Base-by-base conservation (phyloP, 192 early-diverging fungal genomes). In the Umbelopsis ramanniana region DNA sequence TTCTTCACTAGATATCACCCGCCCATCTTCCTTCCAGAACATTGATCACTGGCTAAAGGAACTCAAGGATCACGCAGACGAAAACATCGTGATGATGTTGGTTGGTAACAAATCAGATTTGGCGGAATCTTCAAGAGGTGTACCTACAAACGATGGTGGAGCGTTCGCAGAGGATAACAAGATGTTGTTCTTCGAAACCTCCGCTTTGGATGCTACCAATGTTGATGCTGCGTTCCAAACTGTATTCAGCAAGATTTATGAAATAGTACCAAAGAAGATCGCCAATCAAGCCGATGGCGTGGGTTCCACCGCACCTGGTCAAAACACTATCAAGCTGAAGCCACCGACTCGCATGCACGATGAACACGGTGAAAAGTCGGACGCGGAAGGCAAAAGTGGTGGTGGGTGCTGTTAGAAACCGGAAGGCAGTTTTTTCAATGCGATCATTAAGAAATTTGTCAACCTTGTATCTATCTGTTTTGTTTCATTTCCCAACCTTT, bases 41-140 rank as follows among this genome's bases (percentile, higher is more conserved):
- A 94, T 96, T 68, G 94, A 94, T 71, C 88, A 94, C 67, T 98
- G 96, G 96, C 90, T 97, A 33, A 95, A 95, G 77, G 96, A 98
- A 82, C 90, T 98, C n/a, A 93, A 95, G 76, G 92, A 95, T 71
- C 96, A 98, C 80, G 93, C 94, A 12, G 95, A 94, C 82, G 91
- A 93, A 19, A 93, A 94, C 85, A 95, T 97, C 77, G 92, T 97
- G 66, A 93, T 98, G 83, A 93, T 93, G 55, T 82, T 98, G 46
- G 96, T 96, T 24, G 96, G 96, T 47, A 98, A 98, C 86, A 98
- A 98, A 84, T 84, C 95, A 46, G 96, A 98, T 86, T 81, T 98
- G 66, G 90, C 82, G 14, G 84, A 87, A 29, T 78, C 82, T 55
- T 66, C 79, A 35, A 89, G 95, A 57, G 87, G 88, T 35, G 89